Evolutionary conservation across 768 basidiomycete species (phyloP).

Genomic region (Phanerodontia chrysosporium): DNA sequence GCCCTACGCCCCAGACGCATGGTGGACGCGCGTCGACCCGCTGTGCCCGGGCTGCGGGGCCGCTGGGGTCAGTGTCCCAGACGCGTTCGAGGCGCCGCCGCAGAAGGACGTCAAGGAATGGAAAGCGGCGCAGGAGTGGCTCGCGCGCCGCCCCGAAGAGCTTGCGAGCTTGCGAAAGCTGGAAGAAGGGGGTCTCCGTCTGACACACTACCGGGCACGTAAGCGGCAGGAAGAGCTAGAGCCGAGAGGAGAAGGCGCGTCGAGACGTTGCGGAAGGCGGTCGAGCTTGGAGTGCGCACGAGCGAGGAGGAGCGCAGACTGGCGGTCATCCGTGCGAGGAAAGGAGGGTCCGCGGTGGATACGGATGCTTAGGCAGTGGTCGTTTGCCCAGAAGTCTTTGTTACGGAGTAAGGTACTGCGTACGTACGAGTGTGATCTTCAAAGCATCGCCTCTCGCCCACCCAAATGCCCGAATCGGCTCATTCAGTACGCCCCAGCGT

Average conservation of each 20-base stretch:
- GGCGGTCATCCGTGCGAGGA: not conserved
- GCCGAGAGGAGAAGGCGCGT: not conserved
- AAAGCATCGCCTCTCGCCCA: conserved; percentile 41
- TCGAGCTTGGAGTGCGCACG: conserved; percentile 2
- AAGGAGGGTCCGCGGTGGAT: not conserved
- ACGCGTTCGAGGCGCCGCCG: not conserved
- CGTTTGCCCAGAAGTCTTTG: not conserved
- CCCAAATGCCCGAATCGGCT: conserved; percentile 43
- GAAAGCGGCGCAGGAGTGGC: not conserved
- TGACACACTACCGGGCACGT: not conserved
- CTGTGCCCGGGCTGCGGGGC: no score
- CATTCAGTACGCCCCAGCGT: conserved; percentile 42
- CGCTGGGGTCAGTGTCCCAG: no score
- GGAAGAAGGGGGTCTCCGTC: no score
- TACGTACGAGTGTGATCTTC: no score
- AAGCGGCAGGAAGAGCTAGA: not conserved
- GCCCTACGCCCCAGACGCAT: no score
- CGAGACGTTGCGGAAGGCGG: not conserved
- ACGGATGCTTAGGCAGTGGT: not conserved
- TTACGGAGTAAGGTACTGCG: no score
- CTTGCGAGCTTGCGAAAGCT: not conserved
- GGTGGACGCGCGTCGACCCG: no score
- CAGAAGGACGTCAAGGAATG: not conserved
- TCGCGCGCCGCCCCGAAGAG: not conserved
- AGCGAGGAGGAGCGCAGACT: conserved; percentile 3